Conservation (phyloP, 140 eudicot genomes). For the Cichorium intybus region DNA sequence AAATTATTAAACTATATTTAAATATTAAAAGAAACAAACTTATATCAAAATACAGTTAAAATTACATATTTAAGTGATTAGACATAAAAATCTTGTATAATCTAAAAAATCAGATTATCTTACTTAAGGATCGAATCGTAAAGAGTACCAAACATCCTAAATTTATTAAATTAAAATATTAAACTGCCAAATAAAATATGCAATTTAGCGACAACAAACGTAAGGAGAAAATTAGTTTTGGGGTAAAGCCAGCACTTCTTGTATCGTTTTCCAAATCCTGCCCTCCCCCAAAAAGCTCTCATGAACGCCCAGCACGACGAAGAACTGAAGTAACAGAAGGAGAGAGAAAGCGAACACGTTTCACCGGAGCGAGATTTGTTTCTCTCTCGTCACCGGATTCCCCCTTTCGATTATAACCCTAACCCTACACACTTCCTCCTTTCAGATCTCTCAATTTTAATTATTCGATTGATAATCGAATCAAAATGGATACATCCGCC, state of each 20-base stretch:
- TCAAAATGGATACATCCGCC: slow-evolving; percentile 43
- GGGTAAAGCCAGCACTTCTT: neutral
- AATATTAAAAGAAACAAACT: too few species aligned
- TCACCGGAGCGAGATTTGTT: slow-evolving; percentile 17
- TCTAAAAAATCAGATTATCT: too few species aligned
- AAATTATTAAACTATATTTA: too few species aligned
- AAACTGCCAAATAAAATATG: neutral
- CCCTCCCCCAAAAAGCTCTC: slow-evolving; percentile 7
- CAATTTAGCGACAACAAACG: neutral
- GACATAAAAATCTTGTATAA: too few species aligned
- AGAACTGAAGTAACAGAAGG: slow-evolving; percentile 32
- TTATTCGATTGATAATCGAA: slow-evolving; percentile 1
- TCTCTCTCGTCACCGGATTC: slow-evolving; percentile 30
- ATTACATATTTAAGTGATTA: too few species aligned
- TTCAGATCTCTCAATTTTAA: slow-evolving; percentile 21
- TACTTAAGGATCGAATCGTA: too few species aligned
- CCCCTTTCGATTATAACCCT: slow-evolving; percentile 25
- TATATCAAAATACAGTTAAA: too few species aligned
- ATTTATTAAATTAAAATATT: too few species aligned
- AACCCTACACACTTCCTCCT: slow-evolving; percentile 20
- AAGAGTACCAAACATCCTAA: neutral
- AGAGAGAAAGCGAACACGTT: slow-evolving; percentile 21
- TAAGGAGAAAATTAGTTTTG: neutral
- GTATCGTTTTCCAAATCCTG: slow-evolving; percentile 12
- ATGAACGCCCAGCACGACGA: slow-evolving; percentile 18